Base-by-base conservation (phyloP, 2,329 filamentous ascomycete species). In the Trichophyton schoenleinii region DNA sequence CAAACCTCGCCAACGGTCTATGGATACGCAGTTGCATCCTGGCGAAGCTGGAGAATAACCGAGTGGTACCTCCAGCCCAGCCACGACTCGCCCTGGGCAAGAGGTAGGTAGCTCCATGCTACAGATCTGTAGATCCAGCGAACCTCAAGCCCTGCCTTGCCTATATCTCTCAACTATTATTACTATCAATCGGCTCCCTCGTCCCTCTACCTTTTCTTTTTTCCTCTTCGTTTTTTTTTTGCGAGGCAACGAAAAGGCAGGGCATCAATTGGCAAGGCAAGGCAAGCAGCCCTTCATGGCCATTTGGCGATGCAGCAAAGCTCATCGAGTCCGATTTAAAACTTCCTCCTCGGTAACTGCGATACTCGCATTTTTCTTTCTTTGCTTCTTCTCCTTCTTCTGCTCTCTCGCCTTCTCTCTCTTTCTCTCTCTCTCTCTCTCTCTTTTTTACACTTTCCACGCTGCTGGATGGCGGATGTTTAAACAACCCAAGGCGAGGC, bases 401-500 rank as follows among this genome's bases (percentile, higher is more conserved):
- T 31, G 28, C 18, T 4, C 7, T 46, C 42, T 46, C 18, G 42
- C 18, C n/a, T 46, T 46, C 6, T n/a, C 13, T 1, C 13, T 13
- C 15, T 46, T 15, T 20, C 8, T 9, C 20, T 48, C n/a, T 44
- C 41, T 18, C n/a, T 44, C 44, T 20, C n/a, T n/a, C n/a, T n/a
- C n/a, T n/a, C n/a, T 46, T 48, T 49, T 49, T 52, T 52, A 28
- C 20, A 52, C 46, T 52, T 52, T 52, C 46, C 46, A 52, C 46
- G 25, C 20, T 52, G 20, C 25, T 52, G 9, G 13, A 52, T 31
- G 46, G 46, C 46, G 20, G 46, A 28, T 22, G 46, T 31, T 31
- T 52, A 52, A 52, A 28, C 8, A 38, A 9, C 46, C 22, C 20
- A 31, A 15, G 13, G 46, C 7, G 20, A 52, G 46, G 22, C 44